Base-by-base conservation (phyloP, 768 basidiomycete genomes). In the Naganishia vishniacii region DNA sequence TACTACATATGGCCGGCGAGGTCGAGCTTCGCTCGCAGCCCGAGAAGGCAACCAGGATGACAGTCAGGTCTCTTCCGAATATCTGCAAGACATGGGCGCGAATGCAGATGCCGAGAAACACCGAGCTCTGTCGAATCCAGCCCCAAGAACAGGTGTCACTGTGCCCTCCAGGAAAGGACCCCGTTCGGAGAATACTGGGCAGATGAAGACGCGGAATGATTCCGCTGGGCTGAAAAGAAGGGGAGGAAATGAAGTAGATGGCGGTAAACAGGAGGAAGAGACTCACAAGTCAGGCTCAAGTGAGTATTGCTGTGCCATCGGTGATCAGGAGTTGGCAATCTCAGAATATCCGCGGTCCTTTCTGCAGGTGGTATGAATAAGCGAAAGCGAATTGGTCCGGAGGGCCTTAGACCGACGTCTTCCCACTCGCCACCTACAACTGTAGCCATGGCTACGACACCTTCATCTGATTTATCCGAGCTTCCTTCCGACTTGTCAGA, bases 401-500 rank as follows among this genome's bases (percentile, higher is more conserved):
- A 40, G 4, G 53, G 26, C 7, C 20, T 5, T 2, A 25, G 3
- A 13, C n/a, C 23, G 12, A 1, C 53, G 2, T 20, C 23, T 40
- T 23, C 15, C 4, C n/a, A 2, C 9, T 12, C 9, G 18, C 28
- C n/a, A 2, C 7, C 34, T 12, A 26, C 20, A 41, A 5, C 16
- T 13, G 1, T 26, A 23, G 3, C 53, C 23, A n/a, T 3, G 20
- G 20, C n/a, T 23, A 23, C 15, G 11, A 56, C 53, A 37, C 53
- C 53, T 25, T 23, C 53, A 20, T 56, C 34, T 13, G 53, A 56
- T 41, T 34, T 56, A n/a, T 40, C 53, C 20, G 53, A 56, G 12
- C 37, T 56, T 16, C 23, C 53, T 15, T 56, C 53, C 12, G 53
- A 56, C n/a, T 16, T 37, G 11, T 34, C 32, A 40, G 23, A 56